Percentiles rank a stretch among this genome's conserved stretches.
Conservation (phyloP, 441 rosid species). For the Brassica balearica region DNA sequence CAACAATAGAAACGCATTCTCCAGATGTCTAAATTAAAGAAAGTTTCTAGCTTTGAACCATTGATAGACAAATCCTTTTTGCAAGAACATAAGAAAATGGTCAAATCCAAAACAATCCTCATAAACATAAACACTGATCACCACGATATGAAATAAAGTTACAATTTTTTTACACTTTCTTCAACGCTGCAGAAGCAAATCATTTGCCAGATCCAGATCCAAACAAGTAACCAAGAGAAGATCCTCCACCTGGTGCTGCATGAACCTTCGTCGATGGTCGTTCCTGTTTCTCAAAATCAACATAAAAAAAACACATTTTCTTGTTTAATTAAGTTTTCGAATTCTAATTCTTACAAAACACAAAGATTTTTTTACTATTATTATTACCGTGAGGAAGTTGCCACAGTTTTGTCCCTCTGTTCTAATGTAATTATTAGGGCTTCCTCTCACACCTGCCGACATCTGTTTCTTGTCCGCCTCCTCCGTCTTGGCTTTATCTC, state of each 20-base stretch:
- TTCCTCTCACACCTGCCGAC: conserved; percentile 63
- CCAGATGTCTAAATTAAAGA: conserved; percentile 2
- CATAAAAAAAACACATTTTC: neutral
- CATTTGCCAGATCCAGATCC: conserved; percentile 55
- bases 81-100: conserved; percentile 6
- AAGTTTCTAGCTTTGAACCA: conserved; percentile 19
- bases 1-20: neutral
- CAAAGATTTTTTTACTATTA: neutral
- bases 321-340: neutral
- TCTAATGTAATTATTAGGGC: conserved; percentile 65
- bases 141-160: conserved; percentile 11
- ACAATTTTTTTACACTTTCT: conserved; percentile 23
- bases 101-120: conserved; percentile 20
- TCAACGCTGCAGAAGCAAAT: conserved; percentile 11
- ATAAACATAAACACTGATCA: neutral
- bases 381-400: conserved; percentile 74
- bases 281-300: conserved; percentile 44
- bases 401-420: conserved; percentile 87
- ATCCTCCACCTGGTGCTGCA: conserved; percentile 80
- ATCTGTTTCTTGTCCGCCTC: conserved; percentile 53
- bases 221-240: conserved; percentile 71
- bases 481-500: conserved; percentile 31
- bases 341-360: neutral
- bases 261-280: conserved; percentile 80
- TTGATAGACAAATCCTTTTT: neutral